Conservation (phyloP, 2,329 filamentous ascomycete species). For the Colletotrichum tabaci region DNA sequence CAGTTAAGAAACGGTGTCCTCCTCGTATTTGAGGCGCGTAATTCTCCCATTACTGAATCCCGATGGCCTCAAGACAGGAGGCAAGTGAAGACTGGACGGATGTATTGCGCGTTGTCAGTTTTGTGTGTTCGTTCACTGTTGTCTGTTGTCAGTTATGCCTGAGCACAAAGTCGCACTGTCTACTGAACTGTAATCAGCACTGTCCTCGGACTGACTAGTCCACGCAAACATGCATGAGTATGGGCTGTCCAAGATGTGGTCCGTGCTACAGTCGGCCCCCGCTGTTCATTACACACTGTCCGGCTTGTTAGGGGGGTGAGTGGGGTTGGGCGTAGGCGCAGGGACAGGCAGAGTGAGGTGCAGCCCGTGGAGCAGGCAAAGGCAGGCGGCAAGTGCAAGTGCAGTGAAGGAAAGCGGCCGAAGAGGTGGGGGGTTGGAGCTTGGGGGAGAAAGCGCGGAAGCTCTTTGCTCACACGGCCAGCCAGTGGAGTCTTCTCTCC, state of each 20-base stretch:
- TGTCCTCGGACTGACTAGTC: conserved; percentile 12
- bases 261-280: conserved; percentile 4
- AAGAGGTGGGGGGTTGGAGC: not conserved
- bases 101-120: too few relatives aligned
- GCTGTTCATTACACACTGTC: conserved; percentile 25
- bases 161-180: not conserved
- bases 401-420: not conserved
- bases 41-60: too few relatives aligned
- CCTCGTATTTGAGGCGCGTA: not conserved
- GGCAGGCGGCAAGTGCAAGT: not conserved
- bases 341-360: conserved; percentile 22
- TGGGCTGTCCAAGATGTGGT: not conserved
- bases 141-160: not conserved
- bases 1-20: not conserved
- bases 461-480: not conserved
- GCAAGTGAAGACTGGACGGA: too few relatives aligned
- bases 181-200: not conserved
- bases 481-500: not conserved
- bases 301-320: not conserved
- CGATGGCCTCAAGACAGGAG: too few relatives aligned
- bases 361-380: not conserved
- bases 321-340: not conserved
- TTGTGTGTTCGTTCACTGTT: too few relatives aligned
- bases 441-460: not conserved
- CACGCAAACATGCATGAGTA: not conserved